Evolutionary conservation across 2,329 filamentous ascomycete species (phyloP), one percentile per base, ranked within the genome.

Genomic region (Rhytidhysteron rufulum): DNA sequence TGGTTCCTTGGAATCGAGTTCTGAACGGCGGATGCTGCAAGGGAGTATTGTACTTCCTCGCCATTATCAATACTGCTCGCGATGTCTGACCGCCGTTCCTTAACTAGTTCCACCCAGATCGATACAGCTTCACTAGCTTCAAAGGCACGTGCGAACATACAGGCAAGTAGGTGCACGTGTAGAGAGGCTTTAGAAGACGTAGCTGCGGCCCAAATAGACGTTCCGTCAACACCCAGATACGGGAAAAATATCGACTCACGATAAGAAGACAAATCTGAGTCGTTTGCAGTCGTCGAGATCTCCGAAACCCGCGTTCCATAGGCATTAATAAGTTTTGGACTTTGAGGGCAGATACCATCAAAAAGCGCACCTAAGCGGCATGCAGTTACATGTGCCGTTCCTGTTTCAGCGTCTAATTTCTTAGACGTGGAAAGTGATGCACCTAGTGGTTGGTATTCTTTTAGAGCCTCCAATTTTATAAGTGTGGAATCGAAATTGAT

Each of bases 401-500:
- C 70, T 5, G 49, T 34, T 44, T 74, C 71, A 0, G 70, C 70
- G 2, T 63, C 51, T 1, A 55, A n/a, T 17, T 55, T 52, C 4
- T 69, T n/a, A n/a, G 46, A 4, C 35, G 45, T 1, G 15, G 15
- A 0, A 67, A 64, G 0, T 74, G 41, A 0, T 41, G 25, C 0
- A 39, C 30, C 65, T 67, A 73, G 20, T 0, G 31, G 49, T 15
- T 51, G 45, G 29, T 57, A 71, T 41, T 72, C 69, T 9, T 36
- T 37, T 0, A 69, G 69, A 1, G 69, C 65, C 37, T 71, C 63
- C 2, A 59, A 37, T 41, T 70, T 71, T 29, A 67, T 39, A 1
- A 73, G 42, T 0, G 65, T 55, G 41, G 73, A 73, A 38, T 73
- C 68, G 41, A 71, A 62, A 39, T 73, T 71, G 43, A 70, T 13